Conservation (phyloP, 23 red algal genomes). For the Gracilaria domingensis region DNA sequence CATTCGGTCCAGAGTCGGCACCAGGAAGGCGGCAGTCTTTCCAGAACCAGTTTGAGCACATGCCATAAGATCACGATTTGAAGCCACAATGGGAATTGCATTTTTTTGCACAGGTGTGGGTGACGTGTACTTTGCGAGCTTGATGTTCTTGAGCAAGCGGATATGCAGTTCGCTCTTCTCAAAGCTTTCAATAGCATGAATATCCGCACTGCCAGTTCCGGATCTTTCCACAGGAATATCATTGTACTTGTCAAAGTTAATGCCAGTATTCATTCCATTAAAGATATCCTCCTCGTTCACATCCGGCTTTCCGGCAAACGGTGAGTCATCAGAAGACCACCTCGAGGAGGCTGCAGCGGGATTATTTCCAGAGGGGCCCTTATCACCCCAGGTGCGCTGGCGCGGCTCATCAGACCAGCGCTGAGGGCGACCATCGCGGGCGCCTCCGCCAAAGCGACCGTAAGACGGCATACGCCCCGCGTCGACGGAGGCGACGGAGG, state of each 20-base stretch:
- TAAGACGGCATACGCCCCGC: constrained; percentile 13
- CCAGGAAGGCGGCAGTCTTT: constrained; percentile 98
- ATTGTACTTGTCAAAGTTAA: constrained; percentile 99
- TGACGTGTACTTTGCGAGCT: constrained; percentile 86
- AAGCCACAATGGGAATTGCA: constrained; percentile 85
- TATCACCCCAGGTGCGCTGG: constrained; percentile 73
- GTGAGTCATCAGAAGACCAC: constrained; percentile 75
- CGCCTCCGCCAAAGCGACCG: constrained; percentile 17
- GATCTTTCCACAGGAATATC: constrained; percentile 98
- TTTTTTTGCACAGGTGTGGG: constrained; percentile 98
- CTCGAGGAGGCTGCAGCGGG: neutral
- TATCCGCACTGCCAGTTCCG: constrained; percentile 68
- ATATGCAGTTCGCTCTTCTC: constrained; percentile 79
- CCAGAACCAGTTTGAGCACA: constrained; percentile 99
- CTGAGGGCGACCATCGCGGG: constrained; percentile 25
- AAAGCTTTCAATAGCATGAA: constrained; percentile 75
- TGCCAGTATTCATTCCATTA: constrained; percentile 92
- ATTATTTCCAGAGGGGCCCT: constrained; percentile 35
- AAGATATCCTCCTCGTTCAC: constrained; percentile 69
- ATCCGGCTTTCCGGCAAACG: constrained; percentile 64
- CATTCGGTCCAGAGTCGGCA: constrained; percentile 95
- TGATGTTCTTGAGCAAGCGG: constrained; percentile 90
- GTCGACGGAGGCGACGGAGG: neutral
- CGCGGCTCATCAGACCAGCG: constrained; percentile 42
- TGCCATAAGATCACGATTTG: constrained; percentile 96